These are phyloP conservation scores for Pythium guiyangense DNA, from an alignment of 352 stramenopile species.

Conservation along the genomic window DNA sequence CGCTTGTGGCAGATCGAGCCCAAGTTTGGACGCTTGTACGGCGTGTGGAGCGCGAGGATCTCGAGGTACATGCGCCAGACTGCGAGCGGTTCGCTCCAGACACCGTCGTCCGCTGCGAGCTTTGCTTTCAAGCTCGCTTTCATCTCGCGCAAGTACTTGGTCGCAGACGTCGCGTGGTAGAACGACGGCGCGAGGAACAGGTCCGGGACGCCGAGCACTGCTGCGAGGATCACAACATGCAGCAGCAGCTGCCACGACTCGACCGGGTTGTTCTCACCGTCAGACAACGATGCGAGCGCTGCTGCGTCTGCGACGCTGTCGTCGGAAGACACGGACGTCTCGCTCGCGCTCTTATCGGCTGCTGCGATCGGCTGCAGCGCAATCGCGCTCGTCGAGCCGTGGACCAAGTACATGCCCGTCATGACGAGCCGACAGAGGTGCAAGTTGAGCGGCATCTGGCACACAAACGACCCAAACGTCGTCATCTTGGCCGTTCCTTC, in stretches of 20 bases:
- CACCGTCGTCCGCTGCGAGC: conserved; percentile 44
- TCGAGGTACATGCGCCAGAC: conserved; percentile 73
- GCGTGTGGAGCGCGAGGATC: conserved; percentile 37
- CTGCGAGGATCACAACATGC: conserved; percentile 61
- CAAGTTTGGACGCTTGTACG: conserved; percentile 38
- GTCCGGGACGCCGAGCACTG: conserved; percentile 62
- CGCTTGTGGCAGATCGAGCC: conserved; percentile 37
- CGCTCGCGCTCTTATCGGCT: neutral
- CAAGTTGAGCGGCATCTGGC: conserved; percentile 69
- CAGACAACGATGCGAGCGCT: neutral
- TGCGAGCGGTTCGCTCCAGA: conserved; percentile 75
- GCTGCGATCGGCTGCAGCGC: neutral
- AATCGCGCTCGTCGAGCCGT: conserved; percentile 15
- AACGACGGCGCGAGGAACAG: conserved; percentile 78
- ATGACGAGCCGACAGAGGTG: conserved; percentile 73
- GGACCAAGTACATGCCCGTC: conserved; percentile 42
- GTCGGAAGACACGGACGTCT: neutral
- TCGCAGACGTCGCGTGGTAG: conserved; percentile 62
- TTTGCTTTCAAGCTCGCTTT: conserved; percentile 69
- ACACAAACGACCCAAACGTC: conserved; percentile 73
- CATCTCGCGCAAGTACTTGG: conserved; percentile 72
- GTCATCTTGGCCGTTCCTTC: conserved; percentile 64
- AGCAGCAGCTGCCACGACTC: conserved; percentile 40
- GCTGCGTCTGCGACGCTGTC: neutral
- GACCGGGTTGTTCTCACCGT: neutral